These are phyloP conservation scores for Daldinia caldariorum DNA, from an alignment of 495 filamentous ascomycete genomes.

Conservation along the genomic window DNA sequence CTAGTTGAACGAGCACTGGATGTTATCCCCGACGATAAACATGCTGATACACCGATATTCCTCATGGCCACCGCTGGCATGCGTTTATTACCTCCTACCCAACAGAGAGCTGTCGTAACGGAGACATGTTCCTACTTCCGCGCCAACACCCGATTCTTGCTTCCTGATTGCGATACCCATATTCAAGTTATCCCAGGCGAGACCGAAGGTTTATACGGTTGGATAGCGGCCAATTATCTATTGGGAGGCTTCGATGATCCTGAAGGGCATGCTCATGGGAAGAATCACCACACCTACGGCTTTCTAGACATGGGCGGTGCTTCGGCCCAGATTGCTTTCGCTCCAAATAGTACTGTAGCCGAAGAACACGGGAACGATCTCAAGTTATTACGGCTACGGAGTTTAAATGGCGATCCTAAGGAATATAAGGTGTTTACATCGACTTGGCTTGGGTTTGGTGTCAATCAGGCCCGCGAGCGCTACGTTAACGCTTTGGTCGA, in stretches of 20 bases:
- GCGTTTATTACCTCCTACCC: constrained; percentile 79
- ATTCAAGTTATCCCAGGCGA: constrained; percentile 97
- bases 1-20: constrained; percentile 85
- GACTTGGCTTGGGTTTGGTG: constrained; percentile 96
- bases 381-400: constrained; percentile 84
- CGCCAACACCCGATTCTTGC: constrained; percentile 78
- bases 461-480: constrained; percentile 84
- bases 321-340: constrained; percentile 97
- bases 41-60: constrained; percentile 89
- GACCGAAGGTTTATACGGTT: constrained; percentile 97
- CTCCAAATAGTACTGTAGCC: constrained; percentile 90
- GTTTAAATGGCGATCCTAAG: constrained; percentile 73
- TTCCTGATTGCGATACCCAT: constrained; percentile 90
- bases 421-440: constrained; percentile 94
- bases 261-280: constrained; percentile 73
- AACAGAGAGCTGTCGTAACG: constrained; percentile 75
- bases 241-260: constrained; percentile 92
- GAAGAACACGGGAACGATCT: constrained; percentile 91
- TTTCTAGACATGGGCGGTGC: constrained; percentile 99
- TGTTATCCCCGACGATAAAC: constrained; percentile 80
- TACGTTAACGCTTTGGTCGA: constrained; percentile 78
- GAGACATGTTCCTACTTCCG: constrained; percentile 87
- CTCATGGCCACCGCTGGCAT: constrained; percentile 97
- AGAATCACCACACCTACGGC: constrained; percentile 94
- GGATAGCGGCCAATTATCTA: constrained; percentile 98